These are phyloP conservation scores for Lentithecium fluviatile DNA, from an alignment of 495 filamentous ascomycete genomes.

Conservation along the genomic window DNA sequence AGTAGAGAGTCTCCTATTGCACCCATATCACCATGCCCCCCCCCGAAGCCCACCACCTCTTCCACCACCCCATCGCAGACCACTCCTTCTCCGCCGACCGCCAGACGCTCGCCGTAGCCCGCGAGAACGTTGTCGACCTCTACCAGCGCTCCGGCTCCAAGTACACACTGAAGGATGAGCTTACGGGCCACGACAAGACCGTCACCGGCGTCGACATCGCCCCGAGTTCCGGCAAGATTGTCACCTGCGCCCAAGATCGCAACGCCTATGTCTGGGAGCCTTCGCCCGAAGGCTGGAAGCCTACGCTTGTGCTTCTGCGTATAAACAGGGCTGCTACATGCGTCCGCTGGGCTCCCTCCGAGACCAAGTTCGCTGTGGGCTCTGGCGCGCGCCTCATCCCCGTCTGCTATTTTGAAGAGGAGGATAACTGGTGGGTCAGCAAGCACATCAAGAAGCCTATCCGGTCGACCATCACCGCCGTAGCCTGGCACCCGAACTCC, in stretches of 20 bases:
- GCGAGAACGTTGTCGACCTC: constrained; percentile 88
- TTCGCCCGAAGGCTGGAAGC: constrained; percentile 87
- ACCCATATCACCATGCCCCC: constrained; percentile 61
- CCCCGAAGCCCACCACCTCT: constrained; percentile 93
- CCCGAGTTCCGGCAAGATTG: constrained; percentile 82
- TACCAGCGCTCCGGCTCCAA: constrained; percentile 71
- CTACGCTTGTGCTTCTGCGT: constrained; percentile 91
- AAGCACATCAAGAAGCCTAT: constrained; percentile 99
- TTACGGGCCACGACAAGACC: constrained; percentile 94
- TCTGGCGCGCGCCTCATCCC: constrained; percentile 93
- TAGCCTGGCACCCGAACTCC: constrained; percentile 95
- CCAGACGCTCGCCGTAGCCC: constrained; percentile 83
- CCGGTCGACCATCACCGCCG: constrained; percentile 87
- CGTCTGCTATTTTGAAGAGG: constrained; percentile 98
- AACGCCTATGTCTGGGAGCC: constrained; percentile 98
- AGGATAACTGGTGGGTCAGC: constrained; percentile 99
- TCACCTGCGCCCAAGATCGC: constrained; percentile 96
- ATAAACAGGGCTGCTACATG: constrained; percentile 97
- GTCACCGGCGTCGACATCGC: constrained; percentile 97
- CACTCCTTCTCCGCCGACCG: constrained; percentile 96
- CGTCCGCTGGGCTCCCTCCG: constrained; percentile 94
- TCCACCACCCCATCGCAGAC: constrained; percentile 93
- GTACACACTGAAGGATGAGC: constrained; percentile 83
- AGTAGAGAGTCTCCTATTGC: constrained; percentile 99
- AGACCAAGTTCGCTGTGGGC: constrained; percentile 95